Base-by-base conservation (phyloP, 768 basidiomycete genomes). In the Lentinus tigrinus region DNA sequence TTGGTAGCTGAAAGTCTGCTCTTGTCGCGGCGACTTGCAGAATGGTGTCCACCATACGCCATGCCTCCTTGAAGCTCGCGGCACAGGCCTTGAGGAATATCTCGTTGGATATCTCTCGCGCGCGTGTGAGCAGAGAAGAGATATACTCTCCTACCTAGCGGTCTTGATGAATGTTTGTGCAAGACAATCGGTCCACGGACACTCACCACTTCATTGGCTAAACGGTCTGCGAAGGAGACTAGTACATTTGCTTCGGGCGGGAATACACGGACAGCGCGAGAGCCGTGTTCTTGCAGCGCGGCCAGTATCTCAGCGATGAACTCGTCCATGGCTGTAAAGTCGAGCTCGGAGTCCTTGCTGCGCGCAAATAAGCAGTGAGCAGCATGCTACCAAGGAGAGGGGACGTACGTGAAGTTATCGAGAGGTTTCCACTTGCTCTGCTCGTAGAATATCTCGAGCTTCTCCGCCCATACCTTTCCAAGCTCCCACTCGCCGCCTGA, bases 391-490 rank as follows among this genome's bases (percentile, higher is more conserved):
- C 11, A 19, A 53, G 5, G 31, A 14, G 21, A 4, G 28, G 24
- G 11, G 17, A 61, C 85, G 67, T 72, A 87, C 85, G 85, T 87
- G 68, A 90, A 83, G 73, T 98, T 99, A 59, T 88, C 85, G 53
- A 89, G 69, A 0, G 95, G 83, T 61, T 89, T 81, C 88, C 92
- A 95, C 47, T 81, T 79, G 7, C 82, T 85, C 56, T 84, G 83
- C 62, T 94, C 89, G 71, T 96, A 98, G 65, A 98, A 94, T 21
- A 98, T 86, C 70, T 96, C 95, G 44, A 90, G 77, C 76, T 96
- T 95, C 74, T 99, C 95, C 1, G 91, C 87, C 93, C 96, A 99
- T 17, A 95, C 88, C 63, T 93, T 88, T 0, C 92, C 92, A 78
- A 97, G 85, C 72, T 96, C 95, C 92, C 92, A 95, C 56, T 93